phyloP scores from a whole-genome alignment of 2,329 filamentous ascomycete genomes.

The Mycocentrospora acerina region DNA sequence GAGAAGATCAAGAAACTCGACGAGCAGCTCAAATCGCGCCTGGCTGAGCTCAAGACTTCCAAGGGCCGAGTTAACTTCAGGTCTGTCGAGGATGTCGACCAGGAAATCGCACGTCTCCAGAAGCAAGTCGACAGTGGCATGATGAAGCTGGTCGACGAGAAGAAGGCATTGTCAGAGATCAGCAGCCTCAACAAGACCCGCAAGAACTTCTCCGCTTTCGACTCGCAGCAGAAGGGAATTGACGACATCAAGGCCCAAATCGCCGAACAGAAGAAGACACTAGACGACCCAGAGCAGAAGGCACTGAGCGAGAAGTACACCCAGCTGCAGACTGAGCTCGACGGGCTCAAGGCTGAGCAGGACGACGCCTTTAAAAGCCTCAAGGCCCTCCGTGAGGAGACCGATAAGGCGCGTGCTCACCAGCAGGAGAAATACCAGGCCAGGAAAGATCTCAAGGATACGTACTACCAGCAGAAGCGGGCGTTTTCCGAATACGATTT shows the following conservation, averaged over 20 bases:
- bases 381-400: constrained; percentile 80
- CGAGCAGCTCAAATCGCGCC: constrained; percentile 80
- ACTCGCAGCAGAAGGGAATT: constrained; percentile 84
- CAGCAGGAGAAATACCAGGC: constrained; percentile 83
- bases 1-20: constrained; percentile 94
- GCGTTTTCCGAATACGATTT: constrained; percentile 83
- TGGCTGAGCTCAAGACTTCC: constrained; percentile 83
- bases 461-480: constrained; percentile 78
- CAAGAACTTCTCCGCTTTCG: constrained; percentile 86
- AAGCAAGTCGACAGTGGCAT: constrained; percentile 83
- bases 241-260: constrained; percentile 85
- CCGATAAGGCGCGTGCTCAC: constrained; percentile 77
- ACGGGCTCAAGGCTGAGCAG: constrained; percentile 87
- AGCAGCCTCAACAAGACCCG: constrained; percentile 81
- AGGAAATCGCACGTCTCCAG: constrained; percentile 77
- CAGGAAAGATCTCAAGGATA: constrained; percentile 86
- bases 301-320: constrained; percentile 84
- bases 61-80: constrained; percentile 82
- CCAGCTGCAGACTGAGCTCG: constrained; percentile 82
- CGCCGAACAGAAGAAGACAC: constrained; percentile 80
- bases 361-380: constrained; percentile 88
- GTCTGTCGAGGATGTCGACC: constrained; percentile 82
- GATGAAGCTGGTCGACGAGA: constrained; percentile 97
- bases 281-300: constrained; percentile 90
- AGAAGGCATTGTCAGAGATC: constrained; percentile 85